A percentile compares a stretch with the other conserved stretches of the same genome.
Evolutionary conservation across 2,329 filamentous ascomycete species (phyloP).

Genomic region (Cryoendolithus antarcticus): DNA sequence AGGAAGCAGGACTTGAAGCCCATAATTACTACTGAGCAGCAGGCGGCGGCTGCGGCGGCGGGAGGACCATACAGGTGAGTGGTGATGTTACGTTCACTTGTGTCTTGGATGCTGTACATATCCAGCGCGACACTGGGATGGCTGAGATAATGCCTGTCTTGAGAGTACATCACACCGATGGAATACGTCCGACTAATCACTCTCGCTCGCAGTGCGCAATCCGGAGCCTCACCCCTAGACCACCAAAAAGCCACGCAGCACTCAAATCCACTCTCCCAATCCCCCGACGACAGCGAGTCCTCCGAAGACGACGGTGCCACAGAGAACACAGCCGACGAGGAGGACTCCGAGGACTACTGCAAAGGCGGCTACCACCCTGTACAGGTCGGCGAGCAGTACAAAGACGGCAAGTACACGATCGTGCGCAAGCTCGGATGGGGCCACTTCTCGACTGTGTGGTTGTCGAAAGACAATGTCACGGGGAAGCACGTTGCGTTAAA

Average conservation of each 20-base stretch:
- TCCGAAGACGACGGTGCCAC: conserved; percentile 67
- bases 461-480: conserved; percentile 69
- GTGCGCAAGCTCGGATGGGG: conserved; percentile 96
- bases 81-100: conserved; percentile 1
- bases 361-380: conserved; percentile 98
- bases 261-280: conserved; percentile 51
- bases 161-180: no score
- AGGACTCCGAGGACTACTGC: conserved; percentile 98
- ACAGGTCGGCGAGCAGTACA: conserved; percentile 88
- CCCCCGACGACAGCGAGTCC: conserved; percentile 48
- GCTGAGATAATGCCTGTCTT: neutral
- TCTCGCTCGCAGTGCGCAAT: conserved; percentile 10
- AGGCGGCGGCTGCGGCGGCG: conserved; percentile 29
- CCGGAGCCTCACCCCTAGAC: conserved; percentile 15
- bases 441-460: conserved; percentile 95
- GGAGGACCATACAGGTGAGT: conserved; percentile 34
- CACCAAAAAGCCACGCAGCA: conserved; percentile 29
- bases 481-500: conserved; percentile 95
- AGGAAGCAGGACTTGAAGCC: conserved; percentile 62
- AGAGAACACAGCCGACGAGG: conserved; percentile 92
- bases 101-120: neutral
- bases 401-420: conserved; percentile 91
- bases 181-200: no score
- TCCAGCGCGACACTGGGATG: neutral
- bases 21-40: conserved; percentile 58